Conservation (phyloP, 2,329 filamentous ascomycete species). For the Paecilomyces sp. region DNA sequence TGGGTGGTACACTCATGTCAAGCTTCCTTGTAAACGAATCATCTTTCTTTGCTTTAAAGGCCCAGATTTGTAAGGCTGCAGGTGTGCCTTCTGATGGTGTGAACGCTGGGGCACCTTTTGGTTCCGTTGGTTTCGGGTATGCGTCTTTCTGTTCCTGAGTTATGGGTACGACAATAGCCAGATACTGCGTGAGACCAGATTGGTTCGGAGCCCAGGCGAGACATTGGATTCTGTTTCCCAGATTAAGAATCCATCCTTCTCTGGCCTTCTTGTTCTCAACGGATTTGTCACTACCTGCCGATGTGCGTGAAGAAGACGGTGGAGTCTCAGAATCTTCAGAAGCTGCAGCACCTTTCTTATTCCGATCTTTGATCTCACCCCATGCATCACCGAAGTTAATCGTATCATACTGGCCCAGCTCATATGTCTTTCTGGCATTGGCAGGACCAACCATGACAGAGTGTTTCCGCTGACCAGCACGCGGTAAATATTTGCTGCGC, state of each 20-base stretch:
- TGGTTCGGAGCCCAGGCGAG: slow-evolving; percentile 41
- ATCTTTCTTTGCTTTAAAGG: slow-evolving; percentile 37
- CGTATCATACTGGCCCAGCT: slow-evolving; percentile 33
- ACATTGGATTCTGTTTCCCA: slow-evolving; percentile 48
- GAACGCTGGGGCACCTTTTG: slow-evolving; percentile 42
- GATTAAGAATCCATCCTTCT: slow-evolving; percentile 49
- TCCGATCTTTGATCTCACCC: slow-evolving; percentile 13
- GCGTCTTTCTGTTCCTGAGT: slow-evolving; percentile 27
- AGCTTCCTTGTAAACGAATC: slow-evolving; percentile 28
- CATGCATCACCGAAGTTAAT: slow-evolving; percentile 43
- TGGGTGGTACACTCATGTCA: slow-evolving; percentile 37
- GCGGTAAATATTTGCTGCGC: slow-evolving; percentile 34
- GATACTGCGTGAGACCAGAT: slow-evolving; percentile 45
- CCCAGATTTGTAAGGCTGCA: slow-evolving; percentile 53
- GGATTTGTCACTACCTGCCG: slow-evolving; percentile 5
- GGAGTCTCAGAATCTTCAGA: neutral
- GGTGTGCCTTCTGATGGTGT: slow-evolving; percentile 41
- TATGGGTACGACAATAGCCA: slow-evolving; percentile 43
- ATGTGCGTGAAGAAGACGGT: neutral
- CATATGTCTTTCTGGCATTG: slow-evolving; percentile 36
- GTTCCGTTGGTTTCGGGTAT: slow-evolving; percentile 20
- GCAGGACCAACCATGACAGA: slow-evolving; percentile 46
- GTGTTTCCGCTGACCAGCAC: slow-evolving; percentile 22
- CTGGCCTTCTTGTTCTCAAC: slow-evolving; percentile 18
- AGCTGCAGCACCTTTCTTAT: slow-evolving; percentile 5